Percentiles rank a stretch among this genome's conserved stretches.
Evolutionary conservation across 2,329 filamentous ascomycete species (phyloP).

Genomic region (Dactylellina haptotyla): DNA sequence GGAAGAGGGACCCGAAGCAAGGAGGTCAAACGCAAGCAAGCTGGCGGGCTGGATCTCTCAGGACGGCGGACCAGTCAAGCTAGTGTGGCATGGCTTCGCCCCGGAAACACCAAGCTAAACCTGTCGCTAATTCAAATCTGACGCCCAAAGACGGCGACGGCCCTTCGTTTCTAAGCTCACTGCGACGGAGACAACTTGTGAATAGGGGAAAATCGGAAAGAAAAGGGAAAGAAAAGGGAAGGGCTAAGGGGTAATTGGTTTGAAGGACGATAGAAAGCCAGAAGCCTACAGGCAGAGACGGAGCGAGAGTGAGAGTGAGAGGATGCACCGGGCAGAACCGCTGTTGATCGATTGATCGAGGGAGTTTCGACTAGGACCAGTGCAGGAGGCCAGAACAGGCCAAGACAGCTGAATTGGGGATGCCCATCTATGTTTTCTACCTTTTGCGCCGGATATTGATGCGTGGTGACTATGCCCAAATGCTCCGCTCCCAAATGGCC

Average conservation of each 20-base stretch:
- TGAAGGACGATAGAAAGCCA: too few species aligned
- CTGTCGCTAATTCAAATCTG: conserved; percentile 42
- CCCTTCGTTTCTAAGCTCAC: conserved; percentile 6
- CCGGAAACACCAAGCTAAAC: conserved; percentile 44
- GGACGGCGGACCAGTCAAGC: not conserved
- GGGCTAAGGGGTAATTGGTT: too few species aligned
- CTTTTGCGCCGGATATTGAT: conserved; percentile 44
- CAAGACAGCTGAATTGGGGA: not conserved
- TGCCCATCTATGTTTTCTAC: not conserved
- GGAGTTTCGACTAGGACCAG: not conserved
- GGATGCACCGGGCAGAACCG: not conserved
- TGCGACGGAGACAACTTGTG: not conserved
- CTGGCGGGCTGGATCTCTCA: not conserved
- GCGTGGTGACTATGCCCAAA: conserved; percentile 7
- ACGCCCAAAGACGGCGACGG: conserved; percentile 38
- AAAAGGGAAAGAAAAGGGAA: not conserved
- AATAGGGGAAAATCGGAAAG: not conserved
- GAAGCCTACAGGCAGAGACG: not conserved
- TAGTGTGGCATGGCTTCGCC: conserved; percentile 24
- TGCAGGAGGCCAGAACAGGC: not conserved
- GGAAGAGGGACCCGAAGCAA: conserved; percentile 8
- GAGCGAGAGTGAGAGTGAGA: not conserved
- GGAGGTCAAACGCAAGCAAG: conserved; percentile 6
- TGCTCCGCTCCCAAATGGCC: conserved; percentile 40
- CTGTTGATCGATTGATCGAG: not conserved